These are phyloP conservation scores for Mediolabrus comicus DNA, from an alignment of 108 stramenopile genomes.

Conservation along the genomic window DNA sequence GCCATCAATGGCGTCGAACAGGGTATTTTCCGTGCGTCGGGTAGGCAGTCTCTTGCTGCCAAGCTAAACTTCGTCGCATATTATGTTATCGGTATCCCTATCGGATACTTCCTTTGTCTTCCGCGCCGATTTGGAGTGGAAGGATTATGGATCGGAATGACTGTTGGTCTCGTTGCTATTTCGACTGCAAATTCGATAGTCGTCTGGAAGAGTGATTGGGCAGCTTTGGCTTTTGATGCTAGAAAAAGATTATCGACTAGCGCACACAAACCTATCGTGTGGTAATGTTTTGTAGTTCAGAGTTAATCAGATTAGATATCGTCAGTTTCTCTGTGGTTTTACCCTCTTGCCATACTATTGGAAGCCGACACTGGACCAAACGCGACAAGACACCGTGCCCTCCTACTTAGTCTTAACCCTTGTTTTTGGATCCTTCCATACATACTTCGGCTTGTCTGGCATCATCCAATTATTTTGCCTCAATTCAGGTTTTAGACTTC, in stretches of 20 bases:
- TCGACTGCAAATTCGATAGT: constrained; percentile 5
- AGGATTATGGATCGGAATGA: constrained; percentile 21
- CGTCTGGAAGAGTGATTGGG: constrained; percentile 1
- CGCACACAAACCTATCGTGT: no score
- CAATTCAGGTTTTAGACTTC: no score
- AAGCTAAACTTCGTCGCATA: constrained; percentile 44
- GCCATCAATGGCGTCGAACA: constrained; percentile 26
- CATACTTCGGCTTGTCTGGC: no score
- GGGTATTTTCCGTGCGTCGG: constrained; percentile 44
- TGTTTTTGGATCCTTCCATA: no score
- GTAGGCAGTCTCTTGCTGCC: constrained; percentile 36
- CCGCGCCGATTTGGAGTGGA: neutral
- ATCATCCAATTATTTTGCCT: no score
- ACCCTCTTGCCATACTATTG: no score
- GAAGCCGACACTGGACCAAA: no score
- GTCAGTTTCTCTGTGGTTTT: no score
- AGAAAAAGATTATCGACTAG: neutral
- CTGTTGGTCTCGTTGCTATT: constrained; percentile 1
- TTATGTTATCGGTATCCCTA: constrained; percentile 43
- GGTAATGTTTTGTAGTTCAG: no score
- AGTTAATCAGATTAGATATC: no score
- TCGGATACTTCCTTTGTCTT: constrained; percentile 29
- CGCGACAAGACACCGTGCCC: no score
- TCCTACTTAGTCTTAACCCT: no score
- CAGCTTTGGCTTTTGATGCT: neutral